Base-by-base conservation (phyloP, 2,329 filamentous ascomycete species). In the Calonectria leucothoes region DNA sequence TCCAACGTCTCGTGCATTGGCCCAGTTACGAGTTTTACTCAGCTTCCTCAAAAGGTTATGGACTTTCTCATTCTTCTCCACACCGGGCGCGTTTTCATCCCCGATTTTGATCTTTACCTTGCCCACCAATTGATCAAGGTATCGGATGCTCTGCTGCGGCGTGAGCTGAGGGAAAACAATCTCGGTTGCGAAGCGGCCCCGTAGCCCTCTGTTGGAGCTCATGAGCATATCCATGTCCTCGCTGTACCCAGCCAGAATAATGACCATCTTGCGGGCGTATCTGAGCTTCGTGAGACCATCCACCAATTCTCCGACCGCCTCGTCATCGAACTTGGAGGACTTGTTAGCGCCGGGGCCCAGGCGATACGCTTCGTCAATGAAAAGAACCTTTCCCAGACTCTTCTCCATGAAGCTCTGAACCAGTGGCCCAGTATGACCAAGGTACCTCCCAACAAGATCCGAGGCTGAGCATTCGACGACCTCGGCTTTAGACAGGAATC, bases 331-430 rank as follows among this genome's bases (percentile, higher is more conserved):
- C n/a, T n/a, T n/a, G n/a, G n/a, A n/a, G n/a, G 0, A 81, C 79
- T 0, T 90, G 90, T 2, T 90, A 88, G 0, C 84, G 86, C 3
- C 75, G 77, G n/a, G n/a, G 10, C 76, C 77, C 2, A 94, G 88
- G 0, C 92, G 88, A 76, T 94, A 94, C 0, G 93, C 93, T 80
- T 94, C 93, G 73, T 94, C 93, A 27, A 95, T 89, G 77, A 94
- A 93, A 0, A 95, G 87, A 0, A 95, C 91, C 64, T 90, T 91
- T 0, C 93, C 93, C 0, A 94, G 85, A 0, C 89, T 90, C 39
- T 87, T 89, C 76, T 94, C 91, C 0, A 94, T 84, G 0, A 89
- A 82, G 59, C 89, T 85, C 11, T 88, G 86, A 0, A 92, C 91
- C 77, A 93, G 93, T 0, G 92, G 92, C 0, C 91, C 92, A 0